These are phyloP conservation scores for Seiridium cupressi DNA, from an alignment of 2,329 filamentous ascomycete species.

Conservation along the genomic window DNA sequence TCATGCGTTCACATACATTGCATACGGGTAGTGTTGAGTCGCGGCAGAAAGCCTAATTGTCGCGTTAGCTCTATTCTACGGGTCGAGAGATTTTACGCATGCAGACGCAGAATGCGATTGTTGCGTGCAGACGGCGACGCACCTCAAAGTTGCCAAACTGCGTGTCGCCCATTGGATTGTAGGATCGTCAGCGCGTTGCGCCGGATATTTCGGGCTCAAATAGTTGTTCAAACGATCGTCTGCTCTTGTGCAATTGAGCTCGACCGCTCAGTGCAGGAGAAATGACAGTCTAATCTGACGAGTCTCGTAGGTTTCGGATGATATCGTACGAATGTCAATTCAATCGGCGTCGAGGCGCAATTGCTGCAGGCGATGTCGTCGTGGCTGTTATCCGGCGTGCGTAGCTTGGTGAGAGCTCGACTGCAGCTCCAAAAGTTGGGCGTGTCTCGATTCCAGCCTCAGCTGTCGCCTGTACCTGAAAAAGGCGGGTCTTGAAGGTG, in stretches of 20 bases:
- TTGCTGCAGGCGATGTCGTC: neutral
- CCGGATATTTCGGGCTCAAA: neutral
- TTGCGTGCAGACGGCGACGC: slow-evolving; percentile 20
- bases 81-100: slow-evolving; percentile 1
- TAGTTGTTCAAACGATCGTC: neutral
- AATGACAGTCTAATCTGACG: neutral
- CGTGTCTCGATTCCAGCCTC: neutral
- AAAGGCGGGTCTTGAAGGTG: neutral
- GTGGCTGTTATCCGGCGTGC: neutral
- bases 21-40: slow-evolving; percentile 81
- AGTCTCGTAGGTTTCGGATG: neutral
- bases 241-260: neutral
- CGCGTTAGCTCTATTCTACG: slow-evolving; percentile 13
- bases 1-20: slow-evolving; percentile 61
- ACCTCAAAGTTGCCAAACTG: slow-evolving; percentile 62
- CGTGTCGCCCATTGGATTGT: slow-evolving; percentile 54
- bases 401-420: neutral
- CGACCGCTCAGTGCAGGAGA: neutral
- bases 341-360: neutral
- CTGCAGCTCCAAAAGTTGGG: neutral
- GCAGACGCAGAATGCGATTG: neutral
- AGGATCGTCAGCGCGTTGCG: slow-evolving; percentile 16
- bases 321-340: neutral
- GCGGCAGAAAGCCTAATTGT: slow-evolving; percentile 71
- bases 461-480: slow-evolving; percentile 4